Conservation (phyloP, 257 asterid genomes). For the Solanum habrochaites region DNA sequence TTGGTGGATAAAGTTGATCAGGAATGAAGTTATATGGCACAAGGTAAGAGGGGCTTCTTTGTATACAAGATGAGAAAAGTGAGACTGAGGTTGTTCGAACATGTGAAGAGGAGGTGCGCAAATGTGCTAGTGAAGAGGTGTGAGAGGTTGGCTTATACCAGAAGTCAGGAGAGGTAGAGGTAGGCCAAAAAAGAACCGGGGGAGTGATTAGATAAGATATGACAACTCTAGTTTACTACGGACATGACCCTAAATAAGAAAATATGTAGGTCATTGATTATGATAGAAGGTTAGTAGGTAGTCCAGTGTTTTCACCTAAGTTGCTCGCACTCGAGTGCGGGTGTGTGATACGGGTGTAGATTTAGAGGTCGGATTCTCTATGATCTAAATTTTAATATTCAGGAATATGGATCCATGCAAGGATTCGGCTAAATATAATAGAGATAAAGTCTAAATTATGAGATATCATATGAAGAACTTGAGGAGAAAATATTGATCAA, state of each 20-base stretch:
- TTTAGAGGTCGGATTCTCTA: background rate
- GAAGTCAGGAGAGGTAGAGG: background rate
- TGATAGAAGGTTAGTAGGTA: background rate
- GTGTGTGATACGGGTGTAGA: background rate
- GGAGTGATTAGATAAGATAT: no score
- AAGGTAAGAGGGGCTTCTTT: background rate
- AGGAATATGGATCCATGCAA: background rate
- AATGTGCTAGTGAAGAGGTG: background rate
- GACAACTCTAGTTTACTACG: background rate
- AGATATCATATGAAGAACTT: no score
- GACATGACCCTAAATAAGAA: background rate
- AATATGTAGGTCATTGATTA: background rate
- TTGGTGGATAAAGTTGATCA: background rate
- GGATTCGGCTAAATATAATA: background rate
- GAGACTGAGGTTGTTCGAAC: background rate
- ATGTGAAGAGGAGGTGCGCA: background rate
- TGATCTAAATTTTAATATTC: background rate
- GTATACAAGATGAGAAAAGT: background rate
- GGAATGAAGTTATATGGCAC: background rate
- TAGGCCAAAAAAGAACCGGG: background rate
- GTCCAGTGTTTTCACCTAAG: background rate
- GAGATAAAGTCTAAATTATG: background rate
- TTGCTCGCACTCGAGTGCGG: background rate
- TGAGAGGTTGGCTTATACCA: background rate
- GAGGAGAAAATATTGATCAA: no score